Evolutionary conservation across 768 basidiomycete genomes (phyloP).

Genomic region (Melanogaster broomeanus): DNA sequence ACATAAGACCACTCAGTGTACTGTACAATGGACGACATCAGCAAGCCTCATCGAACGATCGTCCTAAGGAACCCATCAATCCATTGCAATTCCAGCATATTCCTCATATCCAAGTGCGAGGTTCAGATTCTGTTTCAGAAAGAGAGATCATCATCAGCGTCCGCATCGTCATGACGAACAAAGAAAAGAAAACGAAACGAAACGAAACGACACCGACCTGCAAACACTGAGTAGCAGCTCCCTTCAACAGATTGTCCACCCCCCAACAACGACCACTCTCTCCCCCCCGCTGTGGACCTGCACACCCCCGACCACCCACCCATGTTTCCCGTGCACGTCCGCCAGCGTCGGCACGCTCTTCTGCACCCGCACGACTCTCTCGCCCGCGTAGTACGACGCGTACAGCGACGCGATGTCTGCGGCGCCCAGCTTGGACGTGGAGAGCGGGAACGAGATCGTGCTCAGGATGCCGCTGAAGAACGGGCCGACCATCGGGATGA

Average conservation of each 20-base stretch:
- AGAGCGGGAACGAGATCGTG: conserved; percentile 81
- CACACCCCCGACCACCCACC: conserved; percentile 89
- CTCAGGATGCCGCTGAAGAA: conserved; percentile 98
- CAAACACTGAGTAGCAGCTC: conserved; percentile 96
- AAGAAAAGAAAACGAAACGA: not conserved
- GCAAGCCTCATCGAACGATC: too few relatives aligned
- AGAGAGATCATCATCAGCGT: not conserved
- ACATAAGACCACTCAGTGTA: not conserved
- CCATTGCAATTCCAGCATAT: conserved; percentile 69
- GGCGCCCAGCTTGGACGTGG: conserved; percentile 58
- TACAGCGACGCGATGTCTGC: conserved; percentile 73
- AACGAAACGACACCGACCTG: conserved; percentile 68
- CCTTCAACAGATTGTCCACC: conserved; percentile 96
- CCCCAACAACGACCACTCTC: conserved; percentile 93
- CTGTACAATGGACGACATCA: not conserved
- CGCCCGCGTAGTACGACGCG: conserved; percentile 72
- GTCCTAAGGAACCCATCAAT: conserved; percentile 9
- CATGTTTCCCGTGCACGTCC: conserved; percentile 82
- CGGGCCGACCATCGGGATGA: conserved; percentile 83
- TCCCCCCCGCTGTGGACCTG: conserved; percentile 89
- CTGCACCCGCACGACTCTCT: conserved; percentile 69
- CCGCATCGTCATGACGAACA: not conserved
- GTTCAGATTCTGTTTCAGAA: conserved; percentile 79
- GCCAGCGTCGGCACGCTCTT: conserved; percentile 72
- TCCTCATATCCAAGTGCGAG: conserved; percentile 87